Evolutionary conservation across 176 grass and related monocot species (phyloP).

Genomic region (Oryza glumipatula): DNA sequence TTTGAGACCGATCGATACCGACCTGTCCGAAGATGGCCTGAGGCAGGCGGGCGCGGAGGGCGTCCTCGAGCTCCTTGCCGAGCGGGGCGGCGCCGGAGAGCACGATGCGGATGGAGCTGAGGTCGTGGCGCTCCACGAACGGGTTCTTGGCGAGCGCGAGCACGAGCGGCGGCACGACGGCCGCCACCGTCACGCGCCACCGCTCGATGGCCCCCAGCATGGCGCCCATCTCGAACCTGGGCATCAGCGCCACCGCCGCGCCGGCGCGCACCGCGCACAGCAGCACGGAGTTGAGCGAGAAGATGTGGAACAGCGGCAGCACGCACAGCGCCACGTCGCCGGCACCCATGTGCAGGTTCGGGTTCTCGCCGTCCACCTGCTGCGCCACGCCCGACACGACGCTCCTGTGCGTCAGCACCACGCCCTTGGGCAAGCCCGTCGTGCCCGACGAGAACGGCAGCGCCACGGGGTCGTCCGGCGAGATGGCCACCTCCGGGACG

Average conservation of each 20-base stretch:
- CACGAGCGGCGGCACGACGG: conserved; percentile 86
- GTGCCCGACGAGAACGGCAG: conserved; percentile 91
- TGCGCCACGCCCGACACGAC: conserved; percentile 79
- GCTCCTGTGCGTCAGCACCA: conserved; percentile 83
- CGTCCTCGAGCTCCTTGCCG: conserved; percentile 82
- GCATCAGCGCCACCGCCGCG: conserved; percentile 73
- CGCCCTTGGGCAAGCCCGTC: conserved; percentile 91
- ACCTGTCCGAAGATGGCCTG: conserved; percentile 89
- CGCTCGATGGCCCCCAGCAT: conserved; percentile 73
- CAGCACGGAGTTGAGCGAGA: conserved; percentile 86
- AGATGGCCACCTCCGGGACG: conserved; percentile 48
- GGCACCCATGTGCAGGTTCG: conserved; percentile 70
- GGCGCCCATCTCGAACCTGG: conserved; percentile 71
- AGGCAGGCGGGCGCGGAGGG: conserved; percentile 62
- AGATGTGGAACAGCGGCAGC: conserved; percentile 95
- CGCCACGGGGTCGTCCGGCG: conserved; percentile 74
- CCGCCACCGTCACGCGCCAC: conserved; percentile 72
- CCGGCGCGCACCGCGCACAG: conserved; percentile 75
- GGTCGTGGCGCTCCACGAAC: conserved; percentile 62
- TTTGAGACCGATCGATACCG: neutral
- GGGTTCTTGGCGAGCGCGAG: conserved; percentile 81
- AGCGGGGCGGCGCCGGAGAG: conserved; percentile 92
- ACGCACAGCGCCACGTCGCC: conserved; percentile 89
- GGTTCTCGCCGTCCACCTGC: conserved; percentile 94
- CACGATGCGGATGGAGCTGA: conserved; percentile 80